Base-by-base conservation (phyloP, 1,284 basidiomycete species). In the Boletus putidus region DNA sequence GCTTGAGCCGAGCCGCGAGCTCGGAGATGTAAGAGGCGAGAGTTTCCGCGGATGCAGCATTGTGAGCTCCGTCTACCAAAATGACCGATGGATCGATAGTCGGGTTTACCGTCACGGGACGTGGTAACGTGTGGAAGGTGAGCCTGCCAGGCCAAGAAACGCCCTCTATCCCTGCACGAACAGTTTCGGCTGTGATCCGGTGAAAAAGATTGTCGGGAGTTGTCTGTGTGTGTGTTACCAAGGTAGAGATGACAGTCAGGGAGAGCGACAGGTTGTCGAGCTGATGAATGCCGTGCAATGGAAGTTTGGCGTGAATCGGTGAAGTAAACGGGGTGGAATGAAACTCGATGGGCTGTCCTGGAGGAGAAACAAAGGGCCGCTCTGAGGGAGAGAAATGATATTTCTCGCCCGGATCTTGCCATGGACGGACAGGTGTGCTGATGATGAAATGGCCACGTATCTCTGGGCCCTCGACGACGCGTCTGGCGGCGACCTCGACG, bases 51-150 rank as follows among this genome's bases (percentile, higher is more conserved):
- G 94, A 95, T 8, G 91, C 87, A n/a, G 86, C 78, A 70, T 99
- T 99, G 73, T 99, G 97, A 1, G 97, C 96, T 6, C 97, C 97
- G 70, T 99, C 97, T 3, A 90, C 88, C 10, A 99, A 80, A 8
- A 95, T 75, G 8, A 78, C 68, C 5, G 78, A 64, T 21, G 72
- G 69, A 49, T 70, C 61, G 49, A 42, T 67, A 36, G 51, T 54
- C 40, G 50, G 64, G 16, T 49, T 62, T n/a, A 45, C 47, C 8
- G 55, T 67, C 45, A 71, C 61, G 18, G 69, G 57, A 36, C 57
- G 60, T 3, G 71, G 55, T 81, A 55, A 77, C 74, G 57, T 82
- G 65, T 87, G 79, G 74, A 84, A 98, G 1, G 90, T 90, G 20
- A 98, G 82, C 54, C 96, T 79, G 2, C 96, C 96, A 6, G 84